phyloP scores from a whole-genome alignment of 2,329 filamentous ascomycete genomes.

The Fusarium devonianum region DNA sequence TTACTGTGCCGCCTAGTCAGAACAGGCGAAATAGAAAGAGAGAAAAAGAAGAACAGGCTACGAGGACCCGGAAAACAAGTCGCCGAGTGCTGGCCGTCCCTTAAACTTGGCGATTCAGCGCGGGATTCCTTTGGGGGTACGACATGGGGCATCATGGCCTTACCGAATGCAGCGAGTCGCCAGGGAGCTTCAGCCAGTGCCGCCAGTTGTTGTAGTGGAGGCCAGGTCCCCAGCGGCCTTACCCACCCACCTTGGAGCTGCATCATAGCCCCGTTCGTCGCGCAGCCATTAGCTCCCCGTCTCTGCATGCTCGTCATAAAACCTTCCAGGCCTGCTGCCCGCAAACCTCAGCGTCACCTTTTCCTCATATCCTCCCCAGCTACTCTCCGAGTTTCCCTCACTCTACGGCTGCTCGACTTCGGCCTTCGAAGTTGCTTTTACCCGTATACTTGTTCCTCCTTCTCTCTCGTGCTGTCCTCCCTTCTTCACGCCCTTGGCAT shows the following conservation, averaged over 20 bases:
- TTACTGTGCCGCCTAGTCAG: constrained; percentile 7
- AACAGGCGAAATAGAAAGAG: constrained; percentile 18
- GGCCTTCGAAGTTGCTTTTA: constrained; percentile 16
- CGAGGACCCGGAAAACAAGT: constrained; percentile 13
- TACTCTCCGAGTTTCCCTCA: constrained; percentile 19
- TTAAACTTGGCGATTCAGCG: constrained; percentile 7
- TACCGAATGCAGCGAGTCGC: constrained; percentile 25
- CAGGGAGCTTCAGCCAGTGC: constrained; percentile 16
- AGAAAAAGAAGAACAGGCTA: background rate
- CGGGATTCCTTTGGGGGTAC: constrained; percentile 1
- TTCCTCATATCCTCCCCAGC: constrained; percentile 31
- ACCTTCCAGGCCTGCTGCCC: constrained; percentile 38
- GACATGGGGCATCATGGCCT: constrained; percentile 10
- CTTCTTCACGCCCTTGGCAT: constrained; percentile 18
- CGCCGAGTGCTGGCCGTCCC: constrained; percentile 10
- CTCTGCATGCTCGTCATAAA: constrained; percentile 43
- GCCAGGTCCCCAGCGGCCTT: constrained; percentile 18
- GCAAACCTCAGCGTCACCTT: constrained; percentile 35
- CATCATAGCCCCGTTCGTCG: constrained; percentile 43
- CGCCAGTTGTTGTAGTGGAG: background rate
- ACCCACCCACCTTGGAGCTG: constrained; percentile 34
- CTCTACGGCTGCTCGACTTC: constrained; percentile 15
- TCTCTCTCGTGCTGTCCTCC: constrained; percentile 11
- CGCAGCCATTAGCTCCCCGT: constrained; percentile 39
- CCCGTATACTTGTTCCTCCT: constrained; percentile 6